Evolutionary conservation across 192 early-diverging fungal genomes (phyloP).

Genomic region (Gigaspora rosea): DNA sequence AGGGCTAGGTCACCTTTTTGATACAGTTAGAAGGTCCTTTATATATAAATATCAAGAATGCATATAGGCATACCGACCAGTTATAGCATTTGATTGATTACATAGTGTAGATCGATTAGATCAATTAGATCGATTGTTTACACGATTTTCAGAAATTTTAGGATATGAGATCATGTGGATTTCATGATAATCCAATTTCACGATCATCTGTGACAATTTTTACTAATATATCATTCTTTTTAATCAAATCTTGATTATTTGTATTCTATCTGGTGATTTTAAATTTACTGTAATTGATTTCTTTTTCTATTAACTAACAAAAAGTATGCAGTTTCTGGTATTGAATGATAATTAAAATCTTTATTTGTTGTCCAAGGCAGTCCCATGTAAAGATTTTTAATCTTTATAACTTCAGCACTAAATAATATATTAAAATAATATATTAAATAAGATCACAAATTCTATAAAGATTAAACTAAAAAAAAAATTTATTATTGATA

Average conservation of each 20-base stretch:
- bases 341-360: slow-evolving; percentile 33
- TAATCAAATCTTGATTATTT: slow-evolving; percentile 71
- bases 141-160: no score
- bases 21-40: no score
- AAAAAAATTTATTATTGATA: background rate
- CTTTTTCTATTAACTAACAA: slow-evolving; percentile 92
- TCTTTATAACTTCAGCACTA: slow-evolving; percentile 86
- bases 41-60: no score
- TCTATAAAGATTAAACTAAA: background rate
- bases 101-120: no score
- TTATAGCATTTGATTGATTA: no score
- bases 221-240: slow-evolving; percentile 76
- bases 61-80: no score
- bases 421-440: background rate
- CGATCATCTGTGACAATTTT: no score
- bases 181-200: no score
- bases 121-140: no score
- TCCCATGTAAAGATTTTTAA: slow-evolving; percentile 85
- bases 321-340: slow-evolving; percentile 84
- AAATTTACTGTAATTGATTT: slow-evolving; percentile 86
- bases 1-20: no score
- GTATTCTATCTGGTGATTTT: slow-evolving; percentile 61
- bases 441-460: background rate
- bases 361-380: slow-evolving; percentile 56
- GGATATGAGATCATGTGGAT: no score